Evolutionary conservation across 2,329 filamentous ascomycete genomes (phyloP), one percentile per base, ranked within the genome.

Genomic region (Pseudogymnoascus sp.): DNA sequence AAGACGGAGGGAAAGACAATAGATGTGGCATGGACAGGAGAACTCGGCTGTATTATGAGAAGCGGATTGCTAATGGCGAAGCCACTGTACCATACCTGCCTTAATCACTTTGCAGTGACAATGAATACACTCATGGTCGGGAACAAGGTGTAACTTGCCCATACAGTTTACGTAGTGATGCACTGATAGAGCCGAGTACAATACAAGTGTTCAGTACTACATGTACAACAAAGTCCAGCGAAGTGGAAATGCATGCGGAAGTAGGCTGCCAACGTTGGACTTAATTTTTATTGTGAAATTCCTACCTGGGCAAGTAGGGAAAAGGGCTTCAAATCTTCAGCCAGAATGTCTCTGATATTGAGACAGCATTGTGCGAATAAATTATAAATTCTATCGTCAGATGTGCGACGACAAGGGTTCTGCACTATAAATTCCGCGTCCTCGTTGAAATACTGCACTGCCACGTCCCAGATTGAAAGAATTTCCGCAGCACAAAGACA

Each of bases 1-100:
- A 60, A 82, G 94, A 73, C 86, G 83, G 77, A 82, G 91, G 65
- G 89, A 93, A 75, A 83, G 89, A 69, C 87, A 88, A 81, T 90
- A 61, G 60, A 64, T 64, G 60, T 65, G 60, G 20, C 35, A 61
- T 60, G 63, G 47, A 58, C 57, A 62, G 61, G 64, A 60, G 60
- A 62, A 63, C 61, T 60, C 71, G 60, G 37, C 33, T 62, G 69
- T 71, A 71, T 68, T 65, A 70, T 69, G 66, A 69, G 61, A 62
- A 58, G 57, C 15, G 58, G 63, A 62, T 63, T 66, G 30, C 37
- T 58, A 58, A 39, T 39, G 57, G 35, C 57, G 57, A 58, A 58
- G 47, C 57, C 37, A 39, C 37, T 72, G 70, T 71, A 72, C 66
- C 67, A 71, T 72, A 70, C 68, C 70, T 71, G 70, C 69, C 71